These are phyloP conservation scores for Geosmithia flava DNA, from an alignment of 2,329 filamentous ascomycete genomes.

Conservation along the genomic window DNA sequence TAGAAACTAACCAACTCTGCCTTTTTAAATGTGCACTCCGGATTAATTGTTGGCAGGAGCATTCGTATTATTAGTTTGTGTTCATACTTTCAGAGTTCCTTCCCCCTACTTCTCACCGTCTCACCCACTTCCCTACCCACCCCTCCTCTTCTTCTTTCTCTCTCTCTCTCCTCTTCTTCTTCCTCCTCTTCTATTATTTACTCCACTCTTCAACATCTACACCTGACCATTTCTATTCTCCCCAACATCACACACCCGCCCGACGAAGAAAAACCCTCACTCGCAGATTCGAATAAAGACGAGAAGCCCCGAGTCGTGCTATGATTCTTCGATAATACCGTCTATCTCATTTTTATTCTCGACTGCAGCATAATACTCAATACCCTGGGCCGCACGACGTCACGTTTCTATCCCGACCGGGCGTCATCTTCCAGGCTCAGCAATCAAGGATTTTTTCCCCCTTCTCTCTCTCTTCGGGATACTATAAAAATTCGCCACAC, in stretches of 20 bases:
- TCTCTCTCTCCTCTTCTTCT: conserved; percentile 2
- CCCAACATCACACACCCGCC: background rate
- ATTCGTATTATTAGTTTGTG: too few species aligned
- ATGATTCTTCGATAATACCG: background rate
- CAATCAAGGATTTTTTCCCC: too few species aligned
- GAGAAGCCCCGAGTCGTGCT: background rate
- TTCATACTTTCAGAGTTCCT: too few species aligned
- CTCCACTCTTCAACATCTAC: background rate
- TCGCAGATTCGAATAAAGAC: background rate
- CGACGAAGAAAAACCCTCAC: too few species aligned
- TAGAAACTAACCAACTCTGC: too few species aligned
- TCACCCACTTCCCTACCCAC: conserved; percentile 3
- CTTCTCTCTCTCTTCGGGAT: background rate
- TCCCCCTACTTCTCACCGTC: background rate
- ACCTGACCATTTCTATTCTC: background rate
- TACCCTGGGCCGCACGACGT: too few species aligned
- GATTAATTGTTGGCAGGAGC: too few species aligned
- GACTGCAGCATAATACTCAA: too few species aligned
- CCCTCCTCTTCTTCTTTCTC: conserved; percentile 6
- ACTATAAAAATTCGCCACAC: background rate
- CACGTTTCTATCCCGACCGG: too few species aligned
- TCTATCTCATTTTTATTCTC: too few species aligned
- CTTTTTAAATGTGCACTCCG: too few species aligned
- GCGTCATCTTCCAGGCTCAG: too few species aligned
- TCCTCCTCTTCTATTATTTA: background rate